Conservation (phyloP, 371 early-diverging fungal species). For the Conidiobolus incongruus region DNA sequence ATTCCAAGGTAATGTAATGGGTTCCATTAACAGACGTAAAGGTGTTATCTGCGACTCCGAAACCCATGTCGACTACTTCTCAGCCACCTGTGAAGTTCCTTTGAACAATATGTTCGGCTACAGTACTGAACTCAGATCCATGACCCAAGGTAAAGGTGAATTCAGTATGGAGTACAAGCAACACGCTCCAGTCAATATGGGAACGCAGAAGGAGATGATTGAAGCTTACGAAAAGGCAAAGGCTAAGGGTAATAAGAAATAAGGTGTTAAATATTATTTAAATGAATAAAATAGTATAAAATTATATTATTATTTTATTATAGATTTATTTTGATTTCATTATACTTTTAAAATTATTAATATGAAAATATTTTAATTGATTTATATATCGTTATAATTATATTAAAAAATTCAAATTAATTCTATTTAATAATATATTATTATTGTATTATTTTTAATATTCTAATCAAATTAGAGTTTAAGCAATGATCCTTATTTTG, state of each 20-base stretch:
- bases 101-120: constrained; percentile 97
- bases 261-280: too few species aligned
- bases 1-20: constrained; percentile 86
- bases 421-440: too few species aligned
- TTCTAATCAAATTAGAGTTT: too few species aligned
- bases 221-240: constrained; percentile 47
- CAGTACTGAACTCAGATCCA: constrained; percentile 80
- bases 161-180: constrained; percentile 93
- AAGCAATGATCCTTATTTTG: too few species aligned
- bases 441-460: too few species aligned
- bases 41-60: constrained; percentile 87
- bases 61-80: constrained; percentile 81
- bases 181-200: constrained; percentile 57
- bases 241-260: constrained; percentile 5
- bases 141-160: constrained; percentile 95
- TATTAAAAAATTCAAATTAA: too few species aligned
- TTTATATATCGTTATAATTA: too few species aligned
- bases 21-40: constrained; percentile 86
- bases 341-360: too few species aligned
- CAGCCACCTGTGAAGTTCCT: constrained; percentile 63
- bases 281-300: too few species aligned
- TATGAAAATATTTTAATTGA: too few species aligned
- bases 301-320: too few species aligned
- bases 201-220: constrained; percentile 68
- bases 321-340: too few species aligned